Evolutionary conservation across 371 early-diverging fungal genomes (phyloP).

Genomic region (Umbelopsis sp.): DNA sequence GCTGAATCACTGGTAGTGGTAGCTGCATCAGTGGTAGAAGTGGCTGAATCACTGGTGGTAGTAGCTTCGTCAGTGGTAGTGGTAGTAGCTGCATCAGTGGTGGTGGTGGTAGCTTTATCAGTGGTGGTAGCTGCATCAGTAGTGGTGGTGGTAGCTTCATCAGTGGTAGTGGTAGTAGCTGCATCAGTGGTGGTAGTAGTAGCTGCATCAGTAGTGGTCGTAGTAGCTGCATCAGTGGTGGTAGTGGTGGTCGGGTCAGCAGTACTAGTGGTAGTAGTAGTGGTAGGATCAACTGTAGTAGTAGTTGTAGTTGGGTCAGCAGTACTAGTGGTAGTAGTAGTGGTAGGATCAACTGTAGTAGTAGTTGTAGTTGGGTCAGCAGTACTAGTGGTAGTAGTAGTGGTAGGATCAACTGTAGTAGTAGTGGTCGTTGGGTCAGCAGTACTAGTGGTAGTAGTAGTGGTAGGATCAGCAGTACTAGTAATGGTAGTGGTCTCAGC

Average conservation of each 20-base stretch:
- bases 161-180: not conserved
- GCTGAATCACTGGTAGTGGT: conserved; percentile 4
- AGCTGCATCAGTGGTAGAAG: not conserved
- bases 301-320: not conserved
- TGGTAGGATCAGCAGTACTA: not conserved
- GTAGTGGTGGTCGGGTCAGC: conserved; percentile 13
- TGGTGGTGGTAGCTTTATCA: no score
- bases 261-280: not conserved
- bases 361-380: not conserved
- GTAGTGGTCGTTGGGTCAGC: not conserved
- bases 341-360: not conserved
- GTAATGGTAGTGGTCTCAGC: not conserved
- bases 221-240: conserved; percentile 4
- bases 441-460: not conserved
- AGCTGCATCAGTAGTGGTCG: not conserved
- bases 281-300: conserved; percentile 11
- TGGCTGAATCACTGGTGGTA: not conserved
- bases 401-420: no score
- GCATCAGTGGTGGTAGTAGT: not conserved
- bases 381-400: not conserved
- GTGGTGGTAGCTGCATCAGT: not conserved
- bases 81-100: not conserved
- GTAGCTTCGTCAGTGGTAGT: not conserved
- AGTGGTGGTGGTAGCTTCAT: not conserved
- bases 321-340: not conserved